Evolutionary conservation across 305 asterid species (phyloP).

Genomic region (Euphrasia arctica): DNA sequence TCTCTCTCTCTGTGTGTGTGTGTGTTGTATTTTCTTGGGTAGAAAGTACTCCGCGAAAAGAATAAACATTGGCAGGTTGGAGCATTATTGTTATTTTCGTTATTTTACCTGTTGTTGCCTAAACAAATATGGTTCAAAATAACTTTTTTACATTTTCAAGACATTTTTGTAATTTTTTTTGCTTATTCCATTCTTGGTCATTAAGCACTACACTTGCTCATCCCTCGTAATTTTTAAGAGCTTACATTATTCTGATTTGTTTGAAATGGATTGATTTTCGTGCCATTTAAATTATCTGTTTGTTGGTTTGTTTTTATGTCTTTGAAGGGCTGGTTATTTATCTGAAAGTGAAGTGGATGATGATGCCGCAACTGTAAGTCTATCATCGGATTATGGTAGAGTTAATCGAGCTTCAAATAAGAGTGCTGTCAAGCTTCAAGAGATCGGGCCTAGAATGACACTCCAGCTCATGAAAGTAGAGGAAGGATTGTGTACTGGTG

Average conservation of each 20-base stretch:
- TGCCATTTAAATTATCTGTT: not conserved
- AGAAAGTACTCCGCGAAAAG: not conserved
- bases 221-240: not conserved
- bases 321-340: constrained; percentile 80
- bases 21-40: not conserved
- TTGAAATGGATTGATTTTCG: not conserved
- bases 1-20: not conserved
- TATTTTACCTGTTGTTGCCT: not conserved
- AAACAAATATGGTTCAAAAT: not conserved
- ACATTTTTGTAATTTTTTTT: not conserved
- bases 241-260: not conserved
- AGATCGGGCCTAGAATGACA: constrained; percentile 86
- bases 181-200: not conserved
- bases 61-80: not conserved
- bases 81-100: not conserved
- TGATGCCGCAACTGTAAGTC: constrained; percentile 80
- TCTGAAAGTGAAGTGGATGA: constrained; percentile 94
- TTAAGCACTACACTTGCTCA: not conserved
- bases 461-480: constrained; percentile 70
- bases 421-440: constrained; percentile 97
- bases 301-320: constrained; percentile 15
- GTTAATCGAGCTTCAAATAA: constrained; percentile 68
- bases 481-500: constrained; percentile 87
- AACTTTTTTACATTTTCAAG: not conserved
- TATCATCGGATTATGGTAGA: constrained; percentile 71